phyloP scores from a whole-genome alignment of 78 protist species.

The Cavenderia fasciculata region DNA sequence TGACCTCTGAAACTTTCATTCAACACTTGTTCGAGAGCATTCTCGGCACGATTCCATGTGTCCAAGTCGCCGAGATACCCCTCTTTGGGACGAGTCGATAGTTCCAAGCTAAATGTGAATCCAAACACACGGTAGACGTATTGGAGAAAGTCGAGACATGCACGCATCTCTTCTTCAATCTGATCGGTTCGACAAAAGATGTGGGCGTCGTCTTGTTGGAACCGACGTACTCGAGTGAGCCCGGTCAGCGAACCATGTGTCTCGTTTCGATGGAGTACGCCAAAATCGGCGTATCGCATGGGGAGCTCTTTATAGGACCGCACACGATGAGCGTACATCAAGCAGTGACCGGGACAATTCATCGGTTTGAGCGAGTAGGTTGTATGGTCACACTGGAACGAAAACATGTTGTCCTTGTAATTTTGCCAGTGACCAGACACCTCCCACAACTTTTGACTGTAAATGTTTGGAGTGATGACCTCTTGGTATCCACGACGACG shows the following conservation, averaged over 20 bases:
- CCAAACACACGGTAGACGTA: slow-evolving; percentile 88
- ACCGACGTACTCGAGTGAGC: slow-evolving; percentile 98
- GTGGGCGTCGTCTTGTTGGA: slow-evolving; percentile 99
- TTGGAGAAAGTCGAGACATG: slow-evolving; percentile 84
- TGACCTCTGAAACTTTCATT: slow-evolving; percentile 81
- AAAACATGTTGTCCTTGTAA: slow-evolving; percentile 96
- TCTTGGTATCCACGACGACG: slow-evolving; percentile 83
- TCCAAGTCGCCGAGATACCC: slow-evolving; percentile 86
- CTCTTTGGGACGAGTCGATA: slow-evolving; percentile 96
- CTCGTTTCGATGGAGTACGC: slow-evolving; percentile 99
- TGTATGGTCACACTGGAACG: slow-evolving; percentile 86
- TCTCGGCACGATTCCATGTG: slow-evolving; percentile 96
- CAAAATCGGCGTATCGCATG: slow-evolving; percentile 98
- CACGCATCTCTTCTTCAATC: slow-evolving; percentile 78
- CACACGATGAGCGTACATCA: slow-evolving; percentile 89
- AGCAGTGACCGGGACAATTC: slow-evolving; percentile 99
- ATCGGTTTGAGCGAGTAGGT: slow-evolving; percentile 98
- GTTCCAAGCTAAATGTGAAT: slow-evolving; percentile 81
- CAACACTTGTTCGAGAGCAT: background rate
- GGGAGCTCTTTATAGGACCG: slow-evolving; percentile 98
- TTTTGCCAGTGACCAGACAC: slow-evolving; percentile 98
- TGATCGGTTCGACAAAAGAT: slow-evolving; percentile 94
- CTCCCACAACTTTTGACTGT: slow-evolving; percentile 95
- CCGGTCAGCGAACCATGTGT: slow-evolving; percentile 98
- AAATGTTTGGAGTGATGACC: slow-evolving; percentile 99